Evolutionary conservation across 2,329 filamentous ascomycete genomes (phyloP).

Genomic region (Xylaria sp.): DNA sequence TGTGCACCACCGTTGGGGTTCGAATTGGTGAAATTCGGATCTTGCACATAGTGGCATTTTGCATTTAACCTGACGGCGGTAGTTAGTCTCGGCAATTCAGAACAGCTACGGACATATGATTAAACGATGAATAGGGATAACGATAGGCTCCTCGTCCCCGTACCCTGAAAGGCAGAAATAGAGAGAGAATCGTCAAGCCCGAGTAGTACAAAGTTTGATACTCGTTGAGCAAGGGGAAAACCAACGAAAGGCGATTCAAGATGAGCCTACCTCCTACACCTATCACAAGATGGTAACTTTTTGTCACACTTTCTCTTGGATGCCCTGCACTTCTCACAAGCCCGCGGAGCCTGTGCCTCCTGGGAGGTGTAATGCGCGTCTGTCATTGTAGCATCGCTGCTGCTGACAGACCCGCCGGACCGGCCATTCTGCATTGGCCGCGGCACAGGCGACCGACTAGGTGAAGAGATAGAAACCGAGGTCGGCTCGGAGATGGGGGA

Average conservation of each 20-base stretch:
- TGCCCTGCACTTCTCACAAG: conserved; percentile 51
- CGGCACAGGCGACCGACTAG: conserved; percentile 42
- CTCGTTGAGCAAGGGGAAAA: neutral
- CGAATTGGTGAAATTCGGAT: conserved; percentile 42
- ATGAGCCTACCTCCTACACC: conserved; percentile 48
- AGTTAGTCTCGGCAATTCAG: conserved; percentile 32
- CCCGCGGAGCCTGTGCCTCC: conserved; percentile 44
- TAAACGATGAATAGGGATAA: neutral
- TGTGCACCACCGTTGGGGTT: conserved; percentile 42
- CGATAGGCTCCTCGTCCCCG: neutral
- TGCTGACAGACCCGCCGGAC: conserved; percentile 29
- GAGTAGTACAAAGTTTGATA: conserved; percentile 6
- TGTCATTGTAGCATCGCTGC: conserved; percentile 30
- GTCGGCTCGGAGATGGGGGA: conserved; percentile 45
- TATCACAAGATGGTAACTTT: conserved; percentile 49
- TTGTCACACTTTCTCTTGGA: conserved; percentile 52
- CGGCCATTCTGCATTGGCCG: conserved; percentile 37
- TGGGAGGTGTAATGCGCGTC: conserved; percentile 22
- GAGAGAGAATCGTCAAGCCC: neutral
- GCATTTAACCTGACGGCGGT: conserved; percentile 47
- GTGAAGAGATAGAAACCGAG: conserved; percentile 41
- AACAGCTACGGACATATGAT: neutral
- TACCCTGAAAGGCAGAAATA: neutral
- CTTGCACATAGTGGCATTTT: conserved; percentile 50
- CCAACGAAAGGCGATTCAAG: neutral